phyloP scores from a whole-genome alignment of 352 stramenopile species.

The Phytophthora sojae region DNA sequence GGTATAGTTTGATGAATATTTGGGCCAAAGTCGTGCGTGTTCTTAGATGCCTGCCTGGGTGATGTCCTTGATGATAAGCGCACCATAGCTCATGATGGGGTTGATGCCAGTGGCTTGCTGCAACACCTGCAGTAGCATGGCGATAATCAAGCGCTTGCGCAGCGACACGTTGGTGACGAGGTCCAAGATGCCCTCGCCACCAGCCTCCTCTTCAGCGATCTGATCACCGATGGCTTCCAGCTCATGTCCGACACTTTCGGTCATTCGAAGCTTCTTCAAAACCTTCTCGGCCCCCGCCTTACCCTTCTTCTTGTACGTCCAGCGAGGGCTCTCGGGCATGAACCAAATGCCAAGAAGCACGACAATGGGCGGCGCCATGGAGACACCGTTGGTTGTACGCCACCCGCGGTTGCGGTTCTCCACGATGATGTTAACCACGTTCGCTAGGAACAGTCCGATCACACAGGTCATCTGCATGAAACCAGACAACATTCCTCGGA shows the following conservation, averaged over 20 bases:
- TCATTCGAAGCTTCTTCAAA: conserved; percentile 43
- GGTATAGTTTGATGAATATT: neutral
- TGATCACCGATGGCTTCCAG: conserved; percentile 48
- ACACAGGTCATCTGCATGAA: conserved; percentile 54
- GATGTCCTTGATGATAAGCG: conserved; percentile 55
- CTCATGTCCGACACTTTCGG: conserved; percentile 41
- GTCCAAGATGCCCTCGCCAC: conserved; percentile 28
- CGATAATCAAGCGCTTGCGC: conserved; percentile 36
- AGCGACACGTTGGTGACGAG: conserved; percentile 32
- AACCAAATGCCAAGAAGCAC: conserved; percentile 48
- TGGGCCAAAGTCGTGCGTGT: neutral
- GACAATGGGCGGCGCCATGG: conserved; percentile 40
- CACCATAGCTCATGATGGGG: conserved; percentile 46
- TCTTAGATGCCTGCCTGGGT: conserved; percentile 35
- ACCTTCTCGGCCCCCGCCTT: conserved; percentile 34
- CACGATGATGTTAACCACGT: conserved; percentile 47
- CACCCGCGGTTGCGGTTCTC: conserved; percentile 39
- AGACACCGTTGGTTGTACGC: conserved; percentile 46
- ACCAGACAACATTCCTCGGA: conserved; percentile 43
- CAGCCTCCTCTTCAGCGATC: conserved; percentile 40
- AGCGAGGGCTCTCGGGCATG: conserved; percentile 52
- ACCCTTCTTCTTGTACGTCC: conserved; percentile 49
- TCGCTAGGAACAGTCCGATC: conserved; percentile 44
- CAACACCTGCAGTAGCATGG: conserved; percentile 42
- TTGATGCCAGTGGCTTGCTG: conserved; percentile 50